These are phyloP conservation scores for Corylus americana DNA, from an alignment of 306 rosid genomes.

Conservation along the genomic window DNA sequence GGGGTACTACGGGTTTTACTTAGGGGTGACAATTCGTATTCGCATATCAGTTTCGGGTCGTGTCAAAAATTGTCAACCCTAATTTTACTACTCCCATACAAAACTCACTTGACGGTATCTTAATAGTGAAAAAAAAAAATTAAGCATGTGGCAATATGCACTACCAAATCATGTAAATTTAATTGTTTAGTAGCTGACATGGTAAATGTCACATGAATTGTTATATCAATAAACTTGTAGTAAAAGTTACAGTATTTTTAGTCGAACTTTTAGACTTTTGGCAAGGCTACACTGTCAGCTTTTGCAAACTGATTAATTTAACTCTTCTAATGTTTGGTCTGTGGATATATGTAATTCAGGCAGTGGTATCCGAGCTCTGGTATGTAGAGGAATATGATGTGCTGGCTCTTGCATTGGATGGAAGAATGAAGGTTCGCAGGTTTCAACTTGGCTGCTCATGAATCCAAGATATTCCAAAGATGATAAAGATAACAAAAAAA, in stretches of 20 bases:
- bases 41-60: no score
- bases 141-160: no score
- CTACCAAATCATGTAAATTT: no score
- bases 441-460: slow-evolving; percentile 69
- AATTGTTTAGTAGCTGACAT: no score
- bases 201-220: no score
- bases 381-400: slow-evolving; percentile 92
- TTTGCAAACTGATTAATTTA: slow-evolving; percentile 9
- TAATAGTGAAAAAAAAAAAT: not conserved
- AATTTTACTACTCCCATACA: no score
- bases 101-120: no score
- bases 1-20: no score
- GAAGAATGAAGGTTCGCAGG: slow-evolving; percentile 73
- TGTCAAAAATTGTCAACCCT: no score
- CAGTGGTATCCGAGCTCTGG: slow-evolving; percentile 83
- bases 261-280: not conserved
- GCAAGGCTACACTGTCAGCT: not conserved
- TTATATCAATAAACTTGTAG: no score
- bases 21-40: no score
- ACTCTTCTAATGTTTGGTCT: not conserved
- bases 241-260: no score
- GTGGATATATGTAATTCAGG: slow-evolving; percentile 49
- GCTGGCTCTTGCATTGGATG: slow-evolving; percentile 90
- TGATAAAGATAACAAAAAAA: not conserved
- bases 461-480: slow-evolving; percentile 32